These are phyloP conservation scores for Sugiyamaella qingdaonensis DNA, from an alignment of 805 yeast genomes.

Conservation along the genomic window DNA sequence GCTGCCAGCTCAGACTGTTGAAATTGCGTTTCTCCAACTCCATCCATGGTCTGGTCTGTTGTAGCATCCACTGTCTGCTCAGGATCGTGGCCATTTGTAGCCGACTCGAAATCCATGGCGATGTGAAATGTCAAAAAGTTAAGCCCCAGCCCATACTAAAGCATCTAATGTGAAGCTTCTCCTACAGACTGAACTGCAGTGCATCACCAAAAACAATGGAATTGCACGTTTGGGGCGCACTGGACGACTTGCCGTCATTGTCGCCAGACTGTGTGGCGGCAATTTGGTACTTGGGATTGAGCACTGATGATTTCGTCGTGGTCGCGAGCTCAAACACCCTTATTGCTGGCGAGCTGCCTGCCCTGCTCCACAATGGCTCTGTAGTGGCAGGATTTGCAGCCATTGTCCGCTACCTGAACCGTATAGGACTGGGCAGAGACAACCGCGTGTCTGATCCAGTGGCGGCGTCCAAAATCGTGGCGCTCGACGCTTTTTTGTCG, in stretches of 20 bases:
- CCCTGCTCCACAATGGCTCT: conserved; percentile 17
- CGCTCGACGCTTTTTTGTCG: conserved; percentile 18
- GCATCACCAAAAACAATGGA: conserved; percentile 19
- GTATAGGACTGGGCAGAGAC: conserved; percentile 11
- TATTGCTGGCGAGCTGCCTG: conserved; percentile 28
- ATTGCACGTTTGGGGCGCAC: conserved; percentile 32
- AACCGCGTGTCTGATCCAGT: conserved; percentile 1
- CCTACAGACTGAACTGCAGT: not conserved
- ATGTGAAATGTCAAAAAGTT: too few relatives aligned
- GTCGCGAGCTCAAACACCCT: conserved; percentile 26
- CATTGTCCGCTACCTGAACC: conserved; percentile 23
- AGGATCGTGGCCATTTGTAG: too few relatives aligned
- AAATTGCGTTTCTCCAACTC: too few relatives aligned
- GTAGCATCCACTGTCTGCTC: too few relatives aligned
- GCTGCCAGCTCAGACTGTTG: too few relatives aligned
- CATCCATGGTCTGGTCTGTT: too few relatives aligned
- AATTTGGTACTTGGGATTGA: conserved; percentile 23
- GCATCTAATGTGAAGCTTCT: too few relatives aligned
- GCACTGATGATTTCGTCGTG: conserved; percentile 16
- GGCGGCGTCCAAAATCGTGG: conserved; percentile 20
- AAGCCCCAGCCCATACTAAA: too few relatives aligned
- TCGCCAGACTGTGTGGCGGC: conserved; percentile 33
- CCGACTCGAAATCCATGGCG: too few relatives aligned
- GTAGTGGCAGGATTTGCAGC: conserved; percentile 24
- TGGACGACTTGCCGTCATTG: conserved; percentile 23